These are phyloP conservation scores for Fistulinella cinereoalba DNA, from an alignment of 1,284 basidiomycete genomes.

Conservation along the genomic window DNA sequence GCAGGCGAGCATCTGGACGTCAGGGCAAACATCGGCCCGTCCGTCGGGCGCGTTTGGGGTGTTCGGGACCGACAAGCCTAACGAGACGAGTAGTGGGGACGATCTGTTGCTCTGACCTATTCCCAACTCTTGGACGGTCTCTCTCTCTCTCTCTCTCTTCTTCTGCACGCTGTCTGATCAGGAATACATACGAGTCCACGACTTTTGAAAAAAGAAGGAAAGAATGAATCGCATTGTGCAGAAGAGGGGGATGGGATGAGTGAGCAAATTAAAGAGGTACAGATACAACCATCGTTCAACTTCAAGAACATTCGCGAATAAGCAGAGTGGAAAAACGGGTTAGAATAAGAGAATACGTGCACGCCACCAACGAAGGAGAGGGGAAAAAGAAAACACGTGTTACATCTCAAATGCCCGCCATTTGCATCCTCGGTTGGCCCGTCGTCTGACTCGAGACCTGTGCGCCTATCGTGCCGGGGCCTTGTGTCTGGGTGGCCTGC, in stretches of 20 bases:
- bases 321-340: conserved; percentile 9
- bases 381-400: conserved; percentile 2
- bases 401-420: conserved; percentile 35
- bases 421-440: conserved; percentile 33
- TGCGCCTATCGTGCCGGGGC: conserved; percentile 31
- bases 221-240: conserved; percentile 24
- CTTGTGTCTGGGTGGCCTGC: conserved; percentile 28
- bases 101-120: conserved; percentile 49
- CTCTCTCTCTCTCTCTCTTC: too few relatives aligned
- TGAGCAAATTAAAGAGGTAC: conserved; percentile 36
- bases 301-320: conserved; percentile 30
- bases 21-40: conserved; percentile 33
- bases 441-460: conserved; percentile 26
- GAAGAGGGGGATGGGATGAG: conserved; percentile 17
- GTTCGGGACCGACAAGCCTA: conserved; percentile 34
- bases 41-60: conserved; percentile 41
- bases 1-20: conserved; percentile 73
- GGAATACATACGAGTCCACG: conserved; percentile 16
- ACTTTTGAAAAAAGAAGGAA: conserved; percentile 3
- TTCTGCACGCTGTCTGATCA: too few relatives aligned
- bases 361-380: conserved; percentile 4
- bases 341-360: conserved; percentile 6
- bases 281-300: conserved; percentile 40
- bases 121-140: not conserved
- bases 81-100: conserved; percentile 39